phyloP scores from a whole-genome alignment of 192 early-diverging fungal species.

The Podila epicladia region DNA sequence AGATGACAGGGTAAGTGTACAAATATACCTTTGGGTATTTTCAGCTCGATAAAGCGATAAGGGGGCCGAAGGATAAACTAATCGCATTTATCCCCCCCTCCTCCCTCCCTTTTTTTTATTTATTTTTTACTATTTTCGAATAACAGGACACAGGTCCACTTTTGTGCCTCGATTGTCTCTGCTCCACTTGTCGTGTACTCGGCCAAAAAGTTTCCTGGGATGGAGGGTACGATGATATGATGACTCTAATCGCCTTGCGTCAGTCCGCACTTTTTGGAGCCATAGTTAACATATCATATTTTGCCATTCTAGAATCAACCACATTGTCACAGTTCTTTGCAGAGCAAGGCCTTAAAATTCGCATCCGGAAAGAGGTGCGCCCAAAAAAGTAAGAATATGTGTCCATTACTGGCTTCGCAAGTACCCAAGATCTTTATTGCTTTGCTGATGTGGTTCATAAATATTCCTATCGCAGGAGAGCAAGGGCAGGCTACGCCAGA shows the following conservation, averaged over 20 bases:
- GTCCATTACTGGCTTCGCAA: neutral
- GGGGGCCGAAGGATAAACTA: no score
- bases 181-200: conserved; percentile 90
- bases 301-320: conserved; percentile 72
- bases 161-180: conserved; percentile 88
- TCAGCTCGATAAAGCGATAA: no score
- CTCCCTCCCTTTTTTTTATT: neutral
- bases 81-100: no score
- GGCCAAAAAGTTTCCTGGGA: conserved; percentile 97
- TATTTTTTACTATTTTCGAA: neutral
- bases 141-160: conserved; percentile 78
- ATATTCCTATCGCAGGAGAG: no score
- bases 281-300: neutral
- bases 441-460: no score
- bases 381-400: conserved; percentile 12
- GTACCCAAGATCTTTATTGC: no score
- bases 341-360: conserved; percentile 94
- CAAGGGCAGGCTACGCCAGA: no score
- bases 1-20: conserved; percentile 78
- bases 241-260: no score
- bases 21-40: no score
- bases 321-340: conserved; percentile 88
- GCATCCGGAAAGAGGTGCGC: conserved; percentile 86
- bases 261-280: no score
- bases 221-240: conserved; percentile 67